Conservation (phyloP, 495 filamentous ascomycete genomes). For the Staphylotrichum longicolle region DNA sequence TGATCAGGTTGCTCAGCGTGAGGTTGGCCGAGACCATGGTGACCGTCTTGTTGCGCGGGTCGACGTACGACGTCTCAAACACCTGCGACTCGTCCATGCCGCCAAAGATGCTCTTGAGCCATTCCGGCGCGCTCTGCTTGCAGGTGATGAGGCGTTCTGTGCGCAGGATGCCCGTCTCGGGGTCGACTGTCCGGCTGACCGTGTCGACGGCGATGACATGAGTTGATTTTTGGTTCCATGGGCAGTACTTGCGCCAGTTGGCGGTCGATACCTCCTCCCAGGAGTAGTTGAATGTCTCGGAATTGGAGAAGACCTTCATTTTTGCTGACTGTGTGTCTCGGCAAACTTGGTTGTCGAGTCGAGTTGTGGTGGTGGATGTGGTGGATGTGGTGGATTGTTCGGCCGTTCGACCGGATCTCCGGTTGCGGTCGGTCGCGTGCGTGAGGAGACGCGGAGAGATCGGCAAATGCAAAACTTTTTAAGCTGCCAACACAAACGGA, state of each 20-base stretch:
- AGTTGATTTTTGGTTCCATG: conserved; percentile 93
- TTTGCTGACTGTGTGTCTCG: conserved; percentile 19
- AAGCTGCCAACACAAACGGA: conserved; percentile 3
- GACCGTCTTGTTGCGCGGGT: conserved; percentile 74
- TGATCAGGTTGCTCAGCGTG: conserved; percentile 82
- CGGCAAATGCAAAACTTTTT: conserved; percentile 3
- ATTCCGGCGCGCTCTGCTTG: conserved; percentile 82
- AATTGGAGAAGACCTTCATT: conserved; percentile 94
- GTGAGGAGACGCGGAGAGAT: conserved; percentile 6
- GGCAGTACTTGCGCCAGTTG: conserved; percentile 98
- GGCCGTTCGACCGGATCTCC: conserved; percentile 22
- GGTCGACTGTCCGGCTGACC: conserved; percentile 74
- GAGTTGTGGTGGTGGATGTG: conserved; percentile 1
- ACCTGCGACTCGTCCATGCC: conserved; percentile 71
- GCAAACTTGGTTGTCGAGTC: not conserved
- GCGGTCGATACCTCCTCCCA: conserved; percentile 99
- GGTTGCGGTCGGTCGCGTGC: conserved; percentile 27
- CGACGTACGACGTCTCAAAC: conserved; percentile 93
- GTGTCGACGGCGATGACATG: conserved; percentile 96
- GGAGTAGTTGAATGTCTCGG: conserved; percentile 89
- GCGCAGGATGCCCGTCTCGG: conserved; percentile 80
- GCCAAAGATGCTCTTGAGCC: conserved; percentile 72
- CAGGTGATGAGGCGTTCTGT: conserved; percentile 97
- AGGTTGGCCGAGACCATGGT: conserved; percentile 93
- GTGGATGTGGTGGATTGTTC: not conserved